phyloP scores from a whole-genome alignment of 441 rosid species.

The Gossypium schwendimanii region DNA sequence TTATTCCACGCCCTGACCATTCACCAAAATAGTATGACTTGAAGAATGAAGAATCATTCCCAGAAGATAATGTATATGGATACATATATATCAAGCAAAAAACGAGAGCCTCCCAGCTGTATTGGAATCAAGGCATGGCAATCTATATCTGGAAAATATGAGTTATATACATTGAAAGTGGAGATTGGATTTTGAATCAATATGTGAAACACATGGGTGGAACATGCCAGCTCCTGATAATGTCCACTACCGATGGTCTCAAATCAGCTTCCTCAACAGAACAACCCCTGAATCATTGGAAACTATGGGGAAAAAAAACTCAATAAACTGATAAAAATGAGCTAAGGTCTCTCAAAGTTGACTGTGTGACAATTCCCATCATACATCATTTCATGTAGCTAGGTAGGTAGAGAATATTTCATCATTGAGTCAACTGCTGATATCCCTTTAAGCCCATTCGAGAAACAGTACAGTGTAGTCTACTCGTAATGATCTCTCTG shows the following conservation, averaged over 20 bases:
- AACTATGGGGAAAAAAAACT: background rate
- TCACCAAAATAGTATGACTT: constrained; percentile 1
- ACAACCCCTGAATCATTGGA: background rate
- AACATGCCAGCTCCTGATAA: background rate
- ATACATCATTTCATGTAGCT: constrained; percentile 5
- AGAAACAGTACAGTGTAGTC: background rate
- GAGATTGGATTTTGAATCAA: constrained; percentile 1
- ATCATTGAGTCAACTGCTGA: background rate
- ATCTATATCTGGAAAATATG: constrained; percentile 4
- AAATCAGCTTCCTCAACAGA: constrained; percentile 7
- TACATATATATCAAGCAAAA: background rate
- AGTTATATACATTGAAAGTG: constrained; percentile 4
- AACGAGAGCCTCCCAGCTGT: background rate
- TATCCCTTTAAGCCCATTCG: background rate
- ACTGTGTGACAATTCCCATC: constrained; percentile 14
- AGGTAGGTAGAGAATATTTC: background rate
- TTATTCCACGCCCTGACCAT: background rate
- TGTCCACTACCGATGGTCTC: constrained; percentile 26
- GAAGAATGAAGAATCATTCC: background rate
- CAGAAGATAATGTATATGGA: too few relatives aligned
- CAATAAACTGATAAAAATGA: background rate
- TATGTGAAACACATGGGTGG: background rate
- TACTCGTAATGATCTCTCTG: background rate
- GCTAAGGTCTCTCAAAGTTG: constrained; percentile 10
- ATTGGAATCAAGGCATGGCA: constrained; percentile 4